These are phyloP conservation scores for Taphrina communis DNA, from an alignment of 1,139 yeast species.

Conservation along the genomic window DNA sequence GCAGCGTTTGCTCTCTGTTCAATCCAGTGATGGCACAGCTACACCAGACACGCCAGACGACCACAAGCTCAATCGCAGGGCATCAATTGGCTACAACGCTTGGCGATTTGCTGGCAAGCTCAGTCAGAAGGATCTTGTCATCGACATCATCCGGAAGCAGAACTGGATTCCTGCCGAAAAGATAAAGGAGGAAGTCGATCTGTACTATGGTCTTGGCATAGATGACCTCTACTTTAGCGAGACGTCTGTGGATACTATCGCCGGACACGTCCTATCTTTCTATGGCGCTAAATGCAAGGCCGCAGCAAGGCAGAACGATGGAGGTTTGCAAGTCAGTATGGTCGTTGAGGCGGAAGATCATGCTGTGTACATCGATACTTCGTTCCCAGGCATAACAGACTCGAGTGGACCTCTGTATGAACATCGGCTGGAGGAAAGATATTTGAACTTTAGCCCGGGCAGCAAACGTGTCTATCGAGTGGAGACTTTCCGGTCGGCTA, in stretches of 20 bases:
- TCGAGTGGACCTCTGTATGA: conserved; percentile 59
- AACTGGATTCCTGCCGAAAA: conserved; percentile 38
- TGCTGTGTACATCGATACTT: conserved; percentile 88
- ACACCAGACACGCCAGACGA: conserved; percentile 35
- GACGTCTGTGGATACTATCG: conserved; percentile 79
- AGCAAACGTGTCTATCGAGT: conserved; percentile 66
- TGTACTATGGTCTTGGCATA: conserved; percentile 82
- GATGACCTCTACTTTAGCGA: conserved; percentile 89
- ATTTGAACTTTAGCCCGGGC: conserved; percentile 64
- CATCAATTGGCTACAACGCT: conserved; percentile 28
- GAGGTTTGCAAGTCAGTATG: conserved; percentile 69
- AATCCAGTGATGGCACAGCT: conserved; percentile 15
- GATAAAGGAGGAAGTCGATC: conserved; percentile 44
- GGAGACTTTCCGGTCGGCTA: conserved; percentile 80
- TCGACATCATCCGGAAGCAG: conserved; percentile 22
- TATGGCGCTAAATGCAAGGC: conserved; percentile 95
- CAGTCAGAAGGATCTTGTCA: conserved; percentile 36
- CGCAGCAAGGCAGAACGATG: conserved; percentile 60
- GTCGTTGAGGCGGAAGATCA: conserved; percentile 80
- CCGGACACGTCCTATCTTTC: conserved; percentile 79
- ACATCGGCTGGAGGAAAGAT: conserved; percentile 76
- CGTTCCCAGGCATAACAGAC: conserved; percentile 54
- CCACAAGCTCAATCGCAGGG: conserved; percentile 31
- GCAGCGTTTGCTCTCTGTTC: not conserved
- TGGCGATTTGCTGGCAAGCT: conserved; percentile 30